Conservation (phyloP, 2,329 filamentous ascomycete genomes). For the Penicillium freii region DNA sequence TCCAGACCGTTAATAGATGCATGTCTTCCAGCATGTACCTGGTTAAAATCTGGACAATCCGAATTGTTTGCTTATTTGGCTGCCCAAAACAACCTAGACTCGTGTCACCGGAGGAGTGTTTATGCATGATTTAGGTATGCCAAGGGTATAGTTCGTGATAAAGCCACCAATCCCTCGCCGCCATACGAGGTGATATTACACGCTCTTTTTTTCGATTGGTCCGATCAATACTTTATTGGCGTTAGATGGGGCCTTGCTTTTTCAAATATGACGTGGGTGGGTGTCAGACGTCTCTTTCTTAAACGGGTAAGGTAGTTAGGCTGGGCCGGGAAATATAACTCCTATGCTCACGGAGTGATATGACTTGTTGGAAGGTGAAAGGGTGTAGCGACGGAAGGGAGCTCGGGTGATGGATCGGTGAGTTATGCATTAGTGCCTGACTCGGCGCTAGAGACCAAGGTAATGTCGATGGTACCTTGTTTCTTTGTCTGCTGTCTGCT, state of each 20-base stretch:
- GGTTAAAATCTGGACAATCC: neutral
- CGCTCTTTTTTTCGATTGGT: neutral
- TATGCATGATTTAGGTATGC: neutral
- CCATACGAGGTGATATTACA: neutral
- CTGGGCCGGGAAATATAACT: neutral
- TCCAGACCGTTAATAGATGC: neutral
- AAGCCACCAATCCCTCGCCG: constrained; percentile 3
- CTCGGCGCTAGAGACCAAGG: neutral
- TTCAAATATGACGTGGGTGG: neutral
- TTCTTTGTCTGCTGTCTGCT: neutral
- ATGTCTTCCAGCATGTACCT: neutral
- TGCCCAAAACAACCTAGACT: neutral
- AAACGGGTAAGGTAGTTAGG: neutral
- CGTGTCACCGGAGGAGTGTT: neutral
- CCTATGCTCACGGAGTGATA: neutral
- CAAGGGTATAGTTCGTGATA: constrained; percentile 4
- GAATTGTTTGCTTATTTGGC: neutral
- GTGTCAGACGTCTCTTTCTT: neutral
- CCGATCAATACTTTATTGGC: neutral
- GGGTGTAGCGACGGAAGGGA: neutral
- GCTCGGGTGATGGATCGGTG: neutral
- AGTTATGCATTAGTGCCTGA: constrained; percentile 4
- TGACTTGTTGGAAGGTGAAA: neutral
- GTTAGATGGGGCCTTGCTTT: neutral
- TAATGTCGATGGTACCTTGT: neutral